Base-by-base conservation (phyloP, 441 rosid genomes). In the Dalechampia spathulata region DNA sequence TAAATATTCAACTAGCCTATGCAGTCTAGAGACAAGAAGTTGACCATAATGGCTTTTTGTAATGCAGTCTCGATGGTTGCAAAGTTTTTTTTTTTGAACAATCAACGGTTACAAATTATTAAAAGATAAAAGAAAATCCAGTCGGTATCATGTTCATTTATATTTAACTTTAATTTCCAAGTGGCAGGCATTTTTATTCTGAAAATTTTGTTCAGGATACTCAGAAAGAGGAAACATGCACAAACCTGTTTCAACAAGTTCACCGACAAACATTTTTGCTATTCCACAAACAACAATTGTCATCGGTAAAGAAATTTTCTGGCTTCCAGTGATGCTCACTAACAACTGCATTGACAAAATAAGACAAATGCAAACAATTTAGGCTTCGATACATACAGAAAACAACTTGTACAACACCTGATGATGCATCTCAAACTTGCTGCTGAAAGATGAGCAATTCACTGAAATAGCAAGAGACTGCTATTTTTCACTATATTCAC, bases 181-280 rank as follows among this genome's bases (percentile, higher is more conserved):
- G 54, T 20, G 21, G 41, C 25, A 39, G 4, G 42, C 16, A 34
- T 48, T 27, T 11, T 38, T 14, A 21, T 58, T 51, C 39, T 34
- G 38, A 16, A 47, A 47, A 66, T 7, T 52, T 49, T 28, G 59
- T 32, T 36, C 34, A 14, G 16, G 30, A 46, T 13, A 21, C 19
- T 11, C 6, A 19, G 51, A 30, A 16, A 6, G 15, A 3, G 23
- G 17, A 55, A 19, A 45, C 17, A 37, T 22, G 53, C 2, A 20
- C 59, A 32, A 49, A 89, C 99, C 97, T 75, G 87, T 87, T 75
- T 93, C 97, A 30, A 89, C 75, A 47, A 89, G 90, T 64, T 93
- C 99, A n/a, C 97, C 97, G 14, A 90, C 99, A 75, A 89, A 93
- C 99, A 93, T 83, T 76, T 93, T 93, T 5, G 95, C 90, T 28